These are phyloP conservation scores for Saccharomycopsis amapae DNA, from an alignment of 805 yeast species.

Conservation along the genomic window DNA sequence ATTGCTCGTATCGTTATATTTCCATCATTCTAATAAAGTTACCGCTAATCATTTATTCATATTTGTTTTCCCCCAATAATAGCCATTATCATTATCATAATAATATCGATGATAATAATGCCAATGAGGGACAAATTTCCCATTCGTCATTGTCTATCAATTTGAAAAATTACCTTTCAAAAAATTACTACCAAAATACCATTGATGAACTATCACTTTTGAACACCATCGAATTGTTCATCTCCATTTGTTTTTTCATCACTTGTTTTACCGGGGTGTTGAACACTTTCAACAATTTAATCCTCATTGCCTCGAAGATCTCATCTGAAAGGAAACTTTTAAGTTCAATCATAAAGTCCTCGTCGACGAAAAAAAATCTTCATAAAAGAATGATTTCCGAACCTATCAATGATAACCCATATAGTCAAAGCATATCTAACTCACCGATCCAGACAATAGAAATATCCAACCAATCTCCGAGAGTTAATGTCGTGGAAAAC, in stretches of 20 bases:
- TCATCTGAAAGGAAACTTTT: background rate
- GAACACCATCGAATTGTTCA: conserved; percentile 12
- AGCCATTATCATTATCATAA: background rate
- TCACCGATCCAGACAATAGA: background rate
- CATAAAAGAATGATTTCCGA: background rate
- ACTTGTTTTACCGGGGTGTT: conserved; percentile 17
- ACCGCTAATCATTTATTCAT: conserved; percentile 10
- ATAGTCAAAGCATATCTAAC: background rate
- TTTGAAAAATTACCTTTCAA: conserved; percentile 5
- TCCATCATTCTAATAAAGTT: conserved; percentile 8
- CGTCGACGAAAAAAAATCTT: too few species aligned
- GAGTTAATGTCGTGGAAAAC: too few species aligned
- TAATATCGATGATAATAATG: background rate
- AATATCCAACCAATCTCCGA: too few species aligned
- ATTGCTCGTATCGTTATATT: conserved; percentile 12
- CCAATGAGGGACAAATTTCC: background rate
- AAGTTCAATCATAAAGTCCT: too few species aligned
- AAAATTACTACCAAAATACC: background rate
- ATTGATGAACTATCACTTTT: conserved; percentile 12
- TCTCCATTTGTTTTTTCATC: conserved; percentile 14
- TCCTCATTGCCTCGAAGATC: conserved; percentile 8
- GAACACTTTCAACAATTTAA: conserved; percentile 13
- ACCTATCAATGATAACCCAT: conserved; percentile 3
- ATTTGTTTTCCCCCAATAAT: background rate
- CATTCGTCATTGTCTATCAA: conserved; percentile 10